phyloP scores from a whole-genome alignment of 495 filamentous ascomycete species.

The Annulohypoxylon moriforme region DNA sequence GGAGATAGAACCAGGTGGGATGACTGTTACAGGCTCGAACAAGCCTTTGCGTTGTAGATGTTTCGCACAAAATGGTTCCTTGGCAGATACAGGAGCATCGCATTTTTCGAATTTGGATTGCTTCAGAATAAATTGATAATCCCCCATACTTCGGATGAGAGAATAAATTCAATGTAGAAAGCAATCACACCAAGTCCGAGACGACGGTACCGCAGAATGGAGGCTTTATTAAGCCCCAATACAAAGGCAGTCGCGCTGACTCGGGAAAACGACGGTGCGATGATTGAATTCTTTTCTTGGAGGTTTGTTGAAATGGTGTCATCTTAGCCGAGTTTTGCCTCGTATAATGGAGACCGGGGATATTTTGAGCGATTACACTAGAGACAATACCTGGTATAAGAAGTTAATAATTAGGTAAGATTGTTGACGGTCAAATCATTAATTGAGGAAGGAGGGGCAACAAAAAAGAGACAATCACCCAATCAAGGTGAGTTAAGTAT shows the following conservation, averaged over 20 bases:
- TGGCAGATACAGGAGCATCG: constrained; percentile 25
- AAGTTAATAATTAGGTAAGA: constrained; percentile 18
- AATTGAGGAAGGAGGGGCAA: neutral
- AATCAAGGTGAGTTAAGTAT: neutral
- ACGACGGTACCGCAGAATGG: constrained; percentile 4
- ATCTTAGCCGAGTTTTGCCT: constrained; percentile 36
- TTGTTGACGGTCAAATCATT: neutral
- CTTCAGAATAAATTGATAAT: constrained; percentile 8
- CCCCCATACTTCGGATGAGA: constrained; percentile 22
- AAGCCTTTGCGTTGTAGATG: constrained; percentile 7
- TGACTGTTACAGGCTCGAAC: neutral
- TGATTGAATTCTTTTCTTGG: constrained; percentile 20
- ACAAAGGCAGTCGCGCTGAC: constrained; percentile 12
- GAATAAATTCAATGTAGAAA: neutral
- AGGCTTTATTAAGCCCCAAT: constrained; percentile 29
- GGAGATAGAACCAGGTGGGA: neutral
- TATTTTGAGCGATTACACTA: constrained; percentile 21
- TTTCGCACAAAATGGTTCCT: constrained; percentile 28
- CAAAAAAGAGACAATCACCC: neutral
- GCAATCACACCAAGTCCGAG: constrained; percentile 4
- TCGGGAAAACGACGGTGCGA: constrained; percentile 23
- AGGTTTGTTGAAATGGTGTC: constrained; percentile 32
- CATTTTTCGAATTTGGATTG: constrained; percentile 39
- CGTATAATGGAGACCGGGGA: constrained; percentile 25
- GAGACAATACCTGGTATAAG: constrained; percentile 10